Evolutionary conservation across 106 monocot genomes (phyloP).

Genomic region (Dendrobium officinale): DNA sequence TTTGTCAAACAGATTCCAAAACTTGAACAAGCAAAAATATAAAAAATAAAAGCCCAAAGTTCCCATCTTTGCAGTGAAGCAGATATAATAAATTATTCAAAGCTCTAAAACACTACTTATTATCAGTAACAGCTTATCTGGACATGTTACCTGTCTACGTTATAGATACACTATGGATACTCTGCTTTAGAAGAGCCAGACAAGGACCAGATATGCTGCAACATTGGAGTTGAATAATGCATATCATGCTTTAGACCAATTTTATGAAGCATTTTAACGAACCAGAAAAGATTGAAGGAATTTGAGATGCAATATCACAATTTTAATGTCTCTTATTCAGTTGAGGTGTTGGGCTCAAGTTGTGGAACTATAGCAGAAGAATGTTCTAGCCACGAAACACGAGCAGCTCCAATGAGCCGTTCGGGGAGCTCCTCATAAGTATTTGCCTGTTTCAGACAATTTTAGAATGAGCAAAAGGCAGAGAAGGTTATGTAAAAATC

Average conservation of each 20-base stretch:
- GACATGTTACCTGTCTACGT: background rate
- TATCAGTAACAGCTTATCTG: background rate
- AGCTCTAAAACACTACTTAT: too few species aligned
- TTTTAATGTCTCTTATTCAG: slow-evolving; percentile 2
- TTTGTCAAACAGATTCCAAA: background rate
- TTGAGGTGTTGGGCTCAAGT: slow-evolving; percentile 20
- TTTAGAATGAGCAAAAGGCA: too few species aligned
- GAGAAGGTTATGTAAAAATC: too few species aligned
- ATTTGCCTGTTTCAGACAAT: slow-evolving; percentile 46
- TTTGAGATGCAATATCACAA: background rate
- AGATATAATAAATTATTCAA: background rate
- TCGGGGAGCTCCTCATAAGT: slow-evolving; percentile 88
- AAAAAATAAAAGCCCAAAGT: background rate
- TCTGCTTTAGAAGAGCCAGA: too few species aligned
- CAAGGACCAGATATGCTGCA: background rate
- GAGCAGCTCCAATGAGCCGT: slow-evolving; percentile 81
- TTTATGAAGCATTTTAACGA: too few species aligned
- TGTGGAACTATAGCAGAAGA: slow-evolving; percentile 61
- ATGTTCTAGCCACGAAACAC: slow-evolving; percentile 75
- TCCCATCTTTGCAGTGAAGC: too few species aligned
- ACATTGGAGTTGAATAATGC: background rate
- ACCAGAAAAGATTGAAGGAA: background rate
- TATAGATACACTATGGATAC: too few species aligned
- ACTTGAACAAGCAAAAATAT: background rate
- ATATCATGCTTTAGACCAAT: too few species aligned